Percentiles rank a stretch among this genome's conserved stretches.
Conservation (phyloP, 768 basidiomycete species). For the Pleurotus tuber-regium region DNA sequence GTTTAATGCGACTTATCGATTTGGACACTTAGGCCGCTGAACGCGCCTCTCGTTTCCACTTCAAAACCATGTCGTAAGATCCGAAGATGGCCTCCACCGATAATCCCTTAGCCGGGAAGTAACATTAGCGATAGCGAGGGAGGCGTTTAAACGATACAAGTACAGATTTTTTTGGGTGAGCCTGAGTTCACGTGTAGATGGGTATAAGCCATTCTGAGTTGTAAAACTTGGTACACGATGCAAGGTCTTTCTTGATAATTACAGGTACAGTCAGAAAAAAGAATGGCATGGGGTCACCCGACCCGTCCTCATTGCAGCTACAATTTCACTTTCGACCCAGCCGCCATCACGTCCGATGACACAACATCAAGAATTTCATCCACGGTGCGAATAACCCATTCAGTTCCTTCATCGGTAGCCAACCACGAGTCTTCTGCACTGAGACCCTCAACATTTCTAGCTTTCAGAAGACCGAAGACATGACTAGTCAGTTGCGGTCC, state of each 20-base stretch:
- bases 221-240: conserved; percentile 40
- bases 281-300: conserved; percentile 33
- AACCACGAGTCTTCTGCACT: conserved; percentile 78
- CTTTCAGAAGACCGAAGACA: conserved; percentile 88
- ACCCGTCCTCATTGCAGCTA: conserved; percentile 23
- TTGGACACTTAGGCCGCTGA: not conserved
- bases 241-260: conserved; percentile 18
- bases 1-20: not conserved
- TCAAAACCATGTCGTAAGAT: not conserved
- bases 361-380: conserved; percentile 81
- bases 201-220: conserved; percentile 22
- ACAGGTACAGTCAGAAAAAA: conserved; percentile 29
- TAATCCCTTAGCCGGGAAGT: conserved; percentile 8
- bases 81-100: conserved; percentile 5
- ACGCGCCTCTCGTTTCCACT: not conserved
- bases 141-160: conserved; percentile 5
- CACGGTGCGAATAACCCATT: conserved; percentile 84
- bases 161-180: not conserved
- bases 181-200: conserved; percentile 36
- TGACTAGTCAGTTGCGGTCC: conserved; percentile 88
- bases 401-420: conserved; percentile 80
- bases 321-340: conserved; percentile 12
- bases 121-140: not conserved
- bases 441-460: conserved; percentile 56
- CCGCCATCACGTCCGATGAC: conserved; percentile 37